Conservation (phyloP, 257 asterid species). For the Anisodus tanguticus region DNA sequence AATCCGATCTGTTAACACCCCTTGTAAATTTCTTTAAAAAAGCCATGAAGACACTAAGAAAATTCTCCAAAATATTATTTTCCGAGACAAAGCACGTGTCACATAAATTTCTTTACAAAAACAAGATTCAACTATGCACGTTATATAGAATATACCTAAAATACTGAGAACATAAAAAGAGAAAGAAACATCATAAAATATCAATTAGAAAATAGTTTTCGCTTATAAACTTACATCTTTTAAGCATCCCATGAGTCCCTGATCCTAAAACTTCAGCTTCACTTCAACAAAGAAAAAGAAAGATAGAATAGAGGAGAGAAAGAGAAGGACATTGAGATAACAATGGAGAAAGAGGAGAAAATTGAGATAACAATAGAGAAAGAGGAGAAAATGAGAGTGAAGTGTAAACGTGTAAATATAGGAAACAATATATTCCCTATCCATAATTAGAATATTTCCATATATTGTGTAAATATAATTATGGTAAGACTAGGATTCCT, state of each 20-base stretch:
- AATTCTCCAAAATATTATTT: neutral
- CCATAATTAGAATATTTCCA: too few species aligned
- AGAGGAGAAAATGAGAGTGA: too few species aligned
- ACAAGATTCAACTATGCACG: neutral
- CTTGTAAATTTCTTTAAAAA: too few species aligned
- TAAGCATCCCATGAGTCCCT: conserved; percentile 23
- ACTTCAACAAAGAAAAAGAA: neutral
- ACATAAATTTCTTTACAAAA: neutral
- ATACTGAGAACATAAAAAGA: neutral
- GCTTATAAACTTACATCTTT: conserved; percentile 14
- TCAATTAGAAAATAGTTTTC: neutral
- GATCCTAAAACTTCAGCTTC: neutral
- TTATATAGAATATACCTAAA: too few species aligned
- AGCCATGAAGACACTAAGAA: too few species aligned
- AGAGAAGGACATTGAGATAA: too few species aligned
- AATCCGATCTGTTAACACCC: too few species aligned
- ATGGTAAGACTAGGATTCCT: too few species aligned
- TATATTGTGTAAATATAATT: too few species aligned
- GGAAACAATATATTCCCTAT: too few species aligned
- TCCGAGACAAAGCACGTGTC: neutral
- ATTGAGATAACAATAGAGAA: neutral
- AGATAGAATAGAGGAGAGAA: neutral
- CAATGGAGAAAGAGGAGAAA: neutral
- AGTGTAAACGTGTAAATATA: too few species aligned
- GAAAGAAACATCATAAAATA: neutral